Conservation (phyloP, 257 asterid species). For the Ilex aquifolium region DNA sequence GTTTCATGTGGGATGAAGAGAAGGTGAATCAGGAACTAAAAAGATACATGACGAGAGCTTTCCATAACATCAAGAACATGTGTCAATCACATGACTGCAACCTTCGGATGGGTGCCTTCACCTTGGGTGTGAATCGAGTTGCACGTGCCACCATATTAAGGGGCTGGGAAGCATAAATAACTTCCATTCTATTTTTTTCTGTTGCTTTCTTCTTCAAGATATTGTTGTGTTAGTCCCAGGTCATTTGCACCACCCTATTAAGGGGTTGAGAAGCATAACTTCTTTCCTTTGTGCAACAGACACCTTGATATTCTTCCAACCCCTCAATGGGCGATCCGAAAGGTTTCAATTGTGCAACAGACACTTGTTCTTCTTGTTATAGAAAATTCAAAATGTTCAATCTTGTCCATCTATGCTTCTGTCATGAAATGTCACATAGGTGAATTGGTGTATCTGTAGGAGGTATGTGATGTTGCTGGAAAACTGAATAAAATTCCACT, state of each 20-base stretch:
- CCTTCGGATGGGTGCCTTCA: constrained; percentile 89
- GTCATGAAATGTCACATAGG: background rate
- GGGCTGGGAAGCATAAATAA: constrained; percentile 78
- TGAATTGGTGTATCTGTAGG: background rate
- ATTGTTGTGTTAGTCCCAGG: no score
- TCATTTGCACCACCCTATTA: no score
- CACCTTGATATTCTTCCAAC: background rate
- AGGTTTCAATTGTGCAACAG: background rate
- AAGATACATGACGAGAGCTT: constrained; percentile 73
- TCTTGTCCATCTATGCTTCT: background rate
- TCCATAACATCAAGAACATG: constrained; percentile 54
- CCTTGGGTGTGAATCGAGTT: constrained; percentile 79
- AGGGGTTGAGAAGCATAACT: constrained; percentile 57
- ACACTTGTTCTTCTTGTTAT: background rate
- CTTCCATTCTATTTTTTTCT: background rate
- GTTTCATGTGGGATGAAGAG: constrained; percentile 87
- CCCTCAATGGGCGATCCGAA: background rate
- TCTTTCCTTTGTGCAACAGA: background rate
- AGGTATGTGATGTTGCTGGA: no score
- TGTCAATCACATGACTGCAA: constrained; percentile 66
- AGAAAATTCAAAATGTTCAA: background rate
- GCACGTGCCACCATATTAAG: constrained; percentile 72
- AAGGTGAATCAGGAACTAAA: constrained; percentile 68
- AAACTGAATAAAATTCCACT: no score
- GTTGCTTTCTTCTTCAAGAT: no score